These are phyloP conservation scores for Huntiella omanensis DNA, from an alignment of 2,329 filamentous ascomycete genomes.

Conservation along the genomic window DNA sequence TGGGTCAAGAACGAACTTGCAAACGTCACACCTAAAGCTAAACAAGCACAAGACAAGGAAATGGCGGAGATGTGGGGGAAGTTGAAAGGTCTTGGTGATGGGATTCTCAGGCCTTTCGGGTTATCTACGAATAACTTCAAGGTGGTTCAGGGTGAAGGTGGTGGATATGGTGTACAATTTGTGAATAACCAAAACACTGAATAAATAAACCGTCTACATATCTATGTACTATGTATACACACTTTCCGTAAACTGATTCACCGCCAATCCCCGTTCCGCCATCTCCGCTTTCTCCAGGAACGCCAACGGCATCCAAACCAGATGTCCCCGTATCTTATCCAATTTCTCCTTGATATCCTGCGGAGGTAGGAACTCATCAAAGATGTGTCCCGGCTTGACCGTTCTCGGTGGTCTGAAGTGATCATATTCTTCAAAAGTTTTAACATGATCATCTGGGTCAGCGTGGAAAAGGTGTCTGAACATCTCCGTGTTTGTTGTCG, in stretches of 20 bases:
- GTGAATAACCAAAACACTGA: constrained; percentile 16
- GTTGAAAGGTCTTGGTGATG: constrained; percentile 79
- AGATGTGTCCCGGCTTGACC: constrained; percentile 70
- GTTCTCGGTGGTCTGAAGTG: constrained; percentile 51
- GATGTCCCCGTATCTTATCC: constrained; percentile 63
- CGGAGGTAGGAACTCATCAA: constrained; percentile 56
- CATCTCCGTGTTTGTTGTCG: constrained; percentile 51
- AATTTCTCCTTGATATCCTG: constrained; percentile 58
- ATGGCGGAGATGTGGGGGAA: constrained; percentile 97
- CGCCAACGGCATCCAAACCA: constrained; percentile 89
- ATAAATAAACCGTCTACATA: neutral
- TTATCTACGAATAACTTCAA: constrained; percentile 88
- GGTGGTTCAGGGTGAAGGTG: constrained; percentile 78
- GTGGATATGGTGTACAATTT: constrained; percentile 91
- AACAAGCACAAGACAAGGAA: constrained; percentile 67
- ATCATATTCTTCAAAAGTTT: constrained; percentile 80
- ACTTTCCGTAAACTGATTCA: constrained; percentile 77
- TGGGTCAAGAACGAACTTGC: neutral
- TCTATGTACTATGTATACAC: constrained; percentile 43
- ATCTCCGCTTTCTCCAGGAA: constrained; percentile 72
- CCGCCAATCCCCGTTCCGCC: constrained; percentile 72
- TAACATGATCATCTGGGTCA: constrained; percentile 77
- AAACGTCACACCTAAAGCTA: constrained; percentile 23
- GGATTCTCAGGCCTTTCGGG: constrained; percentile 81
- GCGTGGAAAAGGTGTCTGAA: constrained; percentile 71